These are phyloP conservation scores for Epicoccum nigrum DNA, from an alignment of 2,329 filamentous ascomycete genomes.

Conservation along the genomic window DNA sequence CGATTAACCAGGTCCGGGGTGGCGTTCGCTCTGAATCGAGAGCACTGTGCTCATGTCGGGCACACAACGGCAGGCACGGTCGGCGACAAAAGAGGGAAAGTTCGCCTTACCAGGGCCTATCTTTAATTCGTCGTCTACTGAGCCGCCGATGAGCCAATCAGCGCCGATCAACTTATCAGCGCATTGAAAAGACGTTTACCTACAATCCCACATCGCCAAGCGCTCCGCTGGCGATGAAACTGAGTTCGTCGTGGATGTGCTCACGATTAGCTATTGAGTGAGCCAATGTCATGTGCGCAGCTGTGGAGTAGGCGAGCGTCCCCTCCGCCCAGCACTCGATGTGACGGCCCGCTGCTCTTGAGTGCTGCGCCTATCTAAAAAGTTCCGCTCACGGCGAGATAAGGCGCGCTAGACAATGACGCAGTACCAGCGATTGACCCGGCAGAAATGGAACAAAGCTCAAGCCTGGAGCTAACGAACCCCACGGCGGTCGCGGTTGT, in stretches of 20 bases:
- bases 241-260: constrained; percentile 10
- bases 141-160: constrained; percentile 16
- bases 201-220: constrained; percentile 37
- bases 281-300: constrained; percentile 13
- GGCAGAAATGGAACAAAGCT: constrained; percentile 44
- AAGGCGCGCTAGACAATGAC: constrained; percentile 38
- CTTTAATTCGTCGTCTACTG: constrained; percentile 1
- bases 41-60: constrained; percentile 2
- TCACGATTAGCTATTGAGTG: constrained; percentile 10
- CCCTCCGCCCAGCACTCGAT: constrained; percentile 15
- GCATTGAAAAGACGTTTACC: constrained; percentile 22
- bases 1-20: constrained; percentile 13
- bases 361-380: constrained; percentile 21
- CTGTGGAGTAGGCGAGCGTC: constrained; percentile 16
- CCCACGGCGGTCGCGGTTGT: constrained; percentile 46
- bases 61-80: constrained; percentile 14
- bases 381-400: constrained; percentile 31
- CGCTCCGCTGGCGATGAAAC: constrained; percentile 33
- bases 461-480: constrained; percentile 40
- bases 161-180: constrained; percentile 18
- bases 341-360: constrained; percentile 18
- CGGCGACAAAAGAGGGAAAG: constrained; percentile 11
- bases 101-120: not conserved
- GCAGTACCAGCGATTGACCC: constrained; percentile 29
- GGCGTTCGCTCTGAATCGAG: constrained; percentile 9